Conservation (phyloP, 75 land plant genomes). For the Pinus albicaulis region DNA sequence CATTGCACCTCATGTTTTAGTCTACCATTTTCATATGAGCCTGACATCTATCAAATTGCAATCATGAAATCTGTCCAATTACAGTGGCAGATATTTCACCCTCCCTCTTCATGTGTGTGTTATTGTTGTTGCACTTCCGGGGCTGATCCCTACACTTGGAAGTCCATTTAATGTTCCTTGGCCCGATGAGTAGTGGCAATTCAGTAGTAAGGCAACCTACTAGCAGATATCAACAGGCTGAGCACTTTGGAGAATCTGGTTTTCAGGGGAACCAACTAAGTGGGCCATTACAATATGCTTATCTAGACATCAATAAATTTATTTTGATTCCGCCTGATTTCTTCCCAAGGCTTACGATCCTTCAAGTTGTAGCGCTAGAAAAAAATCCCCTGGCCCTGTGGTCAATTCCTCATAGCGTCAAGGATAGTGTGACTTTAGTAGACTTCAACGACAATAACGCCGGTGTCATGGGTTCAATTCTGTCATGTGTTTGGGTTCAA, state of each 20-base stretch:
- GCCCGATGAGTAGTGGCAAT: slow-evolving; percentile 37
- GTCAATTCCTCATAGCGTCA: slow-evolving; percentile 34
- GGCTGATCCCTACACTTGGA: slow-evolving; percentile 19
- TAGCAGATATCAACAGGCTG: slow-evolving; percentile 38
- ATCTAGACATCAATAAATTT: slow-evolving; percentile 47
- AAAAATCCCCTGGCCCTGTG: slow-evolving; percentile 49
- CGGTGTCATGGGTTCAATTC: slow-evolving; percentile 40
- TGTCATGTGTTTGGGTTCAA: no score
- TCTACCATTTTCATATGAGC: no score
- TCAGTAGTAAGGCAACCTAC: slow-evolving; percentile 39
- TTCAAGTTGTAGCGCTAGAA: slow-evolving; percentile 41
- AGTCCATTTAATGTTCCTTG: background rate
- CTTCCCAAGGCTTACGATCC: slow-evolving; percentile 35
- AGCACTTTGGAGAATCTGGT: slow-evolving; percentile 30
- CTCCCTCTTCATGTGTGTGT: no score
- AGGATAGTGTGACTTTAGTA: slow-evolving; percentile 16
- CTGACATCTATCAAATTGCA: no score
- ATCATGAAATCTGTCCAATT: no score
- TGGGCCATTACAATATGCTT: slow-evolving; percentile 44
- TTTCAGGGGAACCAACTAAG: slow-evolving; percentile 52
- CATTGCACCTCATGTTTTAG: no score
- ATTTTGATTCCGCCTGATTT: slow-evolving; percentile 48
- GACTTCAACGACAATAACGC: slow-evolving; percentile 49
- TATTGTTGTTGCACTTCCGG: no score
- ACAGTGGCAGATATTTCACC: no score